Percentiles rank a stretch among this genome's conserved stretches.
Evolutionary conservation across 257 asterid genomes (phyloP).

Genomic region (Solanum sejunctum): DNA sequence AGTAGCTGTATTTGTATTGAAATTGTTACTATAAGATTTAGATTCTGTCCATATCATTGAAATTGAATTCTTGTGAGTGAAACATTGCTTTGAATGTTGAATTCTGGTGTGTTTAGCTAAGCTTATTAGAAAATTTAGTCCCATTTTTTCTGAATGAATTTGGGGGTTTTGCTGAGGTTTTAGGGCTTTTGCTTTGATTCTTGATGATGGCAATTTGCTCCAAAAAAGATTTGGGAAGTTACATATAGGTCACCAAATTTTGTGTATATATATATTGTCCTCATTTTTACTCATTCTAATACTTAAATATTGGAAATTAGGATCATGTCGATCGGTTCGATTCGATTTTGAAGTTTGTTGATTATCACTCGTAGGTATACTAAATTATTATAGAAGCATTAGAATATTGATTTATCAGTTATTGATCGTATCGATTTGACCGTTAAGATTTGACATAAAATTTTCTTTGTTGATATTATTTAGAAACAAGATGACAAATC

Average conservation of each 20-base stretch:
- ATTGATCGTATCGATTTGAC: too few relatives aligned
- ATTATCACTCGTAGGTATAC: too few relatives aligned
- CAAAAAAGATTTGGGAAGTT: neutral
- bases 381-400: too few relatives aligned
- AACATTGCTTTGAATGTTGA: slow-evolving; percentile 11
- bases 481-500: too few relatives aligned
- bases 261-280: too few relatives aligned
- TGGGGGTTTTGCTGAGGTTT: neutral
- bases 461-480: too few relatives aligned
- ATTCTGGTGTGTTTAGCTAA: slow-evolving; percentile 14
- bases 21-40: slow-evolving; percentile 3
- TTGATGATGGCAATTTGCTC: neutral
- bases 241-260: neutral
- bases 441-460: too few relatives aligned
- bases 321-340: too few relatives aligned
- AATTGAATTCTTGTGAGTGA: neutral
- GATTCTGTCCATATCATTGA: neutral
- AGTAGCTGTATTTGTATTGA: slow-evolving; percentile 6
- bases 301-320: too few relatives aligned
- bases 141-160: slow-evolving; percentile 10
- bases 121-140: slow-evolving; percentile 18
- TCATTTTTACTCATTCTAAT: too few relatives aligned
- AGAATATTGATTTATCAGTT: too few relatives aligned
- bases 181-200: neutral
- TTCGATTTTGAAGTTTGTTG: too few relatives aligned